Percentiles rank a stretch among this genome's conserved stretches.
Evolutionary conservation across 2,329 filamentous ascomycete species (phyloP).

Genomic region (Diaporthe vaccinii): DNA sequence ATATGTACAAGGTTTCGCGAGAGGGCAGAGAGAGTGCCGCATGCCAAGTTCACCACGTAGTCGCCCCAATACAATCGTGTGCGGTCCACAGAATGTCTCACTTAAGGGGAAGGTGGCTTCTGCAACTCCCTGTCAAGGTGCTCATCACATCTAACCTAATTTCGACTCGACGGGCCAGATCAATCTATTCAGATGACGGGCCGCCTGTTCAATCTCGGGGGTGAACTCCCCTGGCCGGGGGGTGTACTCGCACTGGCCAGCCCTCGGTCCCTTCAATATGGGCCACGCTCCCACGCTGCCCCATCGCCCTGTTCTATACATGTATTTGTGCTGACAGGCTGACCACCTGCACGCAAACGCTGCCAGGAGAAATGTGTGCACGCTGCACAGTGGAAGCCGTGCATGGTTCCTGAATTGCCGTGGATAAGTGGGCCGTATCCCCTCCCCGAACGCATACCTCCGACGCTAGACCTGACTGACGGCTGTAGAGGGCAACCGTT

Average conservation of each 20-base stretch:
- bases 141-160: slow-evolving; percentile 31
- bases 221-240: slow-evolving; percentile 18
- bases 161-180: slow-evolving; percentile 28
- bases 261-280: slow-evolving; percentile 13
- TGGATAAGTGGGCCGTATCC: slow-evolving; percentile 1
- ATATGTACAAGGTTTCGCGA: slow-evolving; percentile 29
- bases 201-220: slow-evolving; percentile 35
- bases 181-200: slow-evolving; percentile 33
- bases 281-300: background rate
- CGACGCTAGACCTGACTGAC: slow-evolving; percentile 19
- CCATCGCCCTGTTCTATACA: background rate
- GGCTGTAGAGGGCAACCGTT: background rate
- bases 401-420: background rate
- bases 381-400: background rate
- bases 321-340: background rate
- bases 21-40: slow-evolving; percentile 1
- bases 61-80: slow-evolving; percentile 6
- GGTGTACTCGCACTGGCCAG: slow-evolving; percentile 8
- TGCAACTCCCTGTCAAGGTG: slow-evolving; percentile 18
- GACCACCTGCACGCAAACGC: background rate
- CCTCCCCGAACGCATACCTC: background rate
- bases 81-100: slow-evolving; percentile 32
- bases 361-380: background rate
- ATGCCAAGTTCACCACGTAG: slow-evolving; percentile 19
- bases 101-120: slow-evolving; percentile 29